Evolutionary conservation across 768 basidiomycete genomes (phyloP), one percentile per base, ranked within the genome.

Genomic region (Podaxis mareebaensis): DNA sequence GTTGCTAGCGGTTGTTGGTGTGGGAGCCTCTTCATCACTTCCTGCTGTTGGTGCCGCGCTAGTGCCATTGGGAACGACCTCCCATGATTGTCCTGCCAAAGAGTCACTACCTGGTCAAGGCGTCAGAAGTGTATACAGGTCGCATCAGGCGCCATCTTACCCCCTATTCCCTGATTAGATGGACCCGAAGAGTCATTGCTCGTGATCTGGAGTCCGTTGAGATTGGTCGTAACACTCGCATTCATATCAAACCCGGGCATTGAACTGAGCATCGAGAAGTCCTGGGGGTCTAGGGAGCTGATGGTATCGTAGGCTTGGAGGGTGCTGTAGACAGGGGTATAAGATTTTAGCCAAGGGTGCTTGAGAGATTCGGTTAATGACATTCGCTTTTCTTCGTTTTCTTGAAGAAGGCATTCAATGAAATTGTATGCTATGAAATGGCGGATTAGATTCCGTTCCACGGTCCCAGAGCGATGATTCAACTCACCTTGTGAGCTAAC

Each of bases 281-380:
- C 61, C 2, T 63, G 61, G 22, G 61, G 61, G 28, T 63, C 61
- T 5, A 63, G 5, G 13, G 61, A 63, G 38, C 61, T 63, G 46
- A 63, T 38, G 20, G 54, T 64, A 48, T 64, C 58, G 30, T 64
- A 59, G 24, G 57, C 57, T 30, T 17, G 17, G 10, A 58, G 63
- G 33, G 8, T 33, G 26, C 22, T 51, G 24, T 63, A 46, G 36
- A 74, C 67, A 1, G 76, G 77, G 22, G 68, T 62, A 59, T 79
- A 75, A 0, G 73, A 69, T 44, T 64, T 40, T 2, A 98, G 81
- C 96, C 96, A 99, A 0, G 86, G 85, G 68, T 98, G 95, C 0
- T 74, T 28, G 10, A 91, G 81, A 0, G 95, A 90, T 0, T 83
- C 79, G 2, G 79, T 76, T 64, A 95, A 81, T 5, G 88, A 85